Percentiles rank a stretch among this genome's conserved stretches.
Evolutionary conservation across 202 grass and related monocot species (phyloP).

Genomic region (Tripidium arundinaceum): DNA sequence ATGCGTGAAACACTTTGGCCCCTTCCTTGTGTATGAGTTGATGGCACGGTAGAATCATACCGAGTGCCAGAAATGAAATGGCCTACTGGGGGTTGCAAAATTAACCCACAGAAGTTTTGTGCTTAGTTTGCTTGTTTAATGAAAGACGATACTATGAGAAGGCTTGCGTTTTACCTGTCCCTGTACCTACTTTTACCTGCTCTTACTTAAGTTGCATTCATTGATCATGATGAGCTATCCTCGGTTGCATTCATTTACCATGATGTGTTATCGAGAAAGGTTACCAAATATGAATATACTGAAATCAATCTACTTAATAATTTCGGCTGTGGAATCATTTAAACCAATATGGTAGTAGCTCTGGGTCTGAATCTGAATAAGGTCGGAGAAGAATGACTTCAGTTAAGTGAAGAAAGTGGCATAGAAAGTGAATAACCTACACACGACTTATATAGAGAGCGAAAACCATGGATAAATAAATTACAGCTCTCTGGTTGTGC

Average conservation of each 20-base stretch:
- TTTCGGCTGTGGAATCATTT: no score
- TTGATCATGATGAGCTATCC: not conserved
- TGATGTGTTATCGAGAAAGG: not conserved
- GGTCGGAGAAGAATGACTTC: no score
- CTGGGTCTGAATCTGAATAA: no score
- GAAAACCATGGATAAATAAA: no score
- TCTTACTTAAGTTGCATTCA: not conserved
- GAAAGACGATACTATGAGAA: not conserved
- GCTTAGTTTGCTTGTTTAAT: not conserved
- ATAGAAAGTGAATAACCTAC: no score
- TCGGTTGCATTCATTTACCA: not conserved
- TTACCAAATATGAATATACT: no score
- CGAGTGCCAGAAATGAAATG: not conserved
- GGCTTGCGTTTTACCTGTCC: not conserved
- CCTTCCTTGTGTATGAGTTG: not conserved
- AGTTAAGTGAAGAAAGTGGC: no score
- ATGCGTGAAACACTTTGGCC: slow-evolving; percentile 13
- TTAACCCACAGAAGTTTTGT: not conserved
- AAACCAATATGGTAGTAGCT: no score
- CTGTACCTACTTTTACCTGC: not conserved
- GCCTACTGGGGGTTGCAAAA: not conserved
- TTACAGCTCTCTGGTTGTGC: no score
- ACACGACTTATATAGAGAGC: no score
- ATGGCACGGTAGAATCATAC: not conserved
- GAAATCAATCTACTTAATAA: no score